Evolutionary conservation across 805 yeast species (phyloP).

Genomic region (Yarrowia sp.): DNA sequence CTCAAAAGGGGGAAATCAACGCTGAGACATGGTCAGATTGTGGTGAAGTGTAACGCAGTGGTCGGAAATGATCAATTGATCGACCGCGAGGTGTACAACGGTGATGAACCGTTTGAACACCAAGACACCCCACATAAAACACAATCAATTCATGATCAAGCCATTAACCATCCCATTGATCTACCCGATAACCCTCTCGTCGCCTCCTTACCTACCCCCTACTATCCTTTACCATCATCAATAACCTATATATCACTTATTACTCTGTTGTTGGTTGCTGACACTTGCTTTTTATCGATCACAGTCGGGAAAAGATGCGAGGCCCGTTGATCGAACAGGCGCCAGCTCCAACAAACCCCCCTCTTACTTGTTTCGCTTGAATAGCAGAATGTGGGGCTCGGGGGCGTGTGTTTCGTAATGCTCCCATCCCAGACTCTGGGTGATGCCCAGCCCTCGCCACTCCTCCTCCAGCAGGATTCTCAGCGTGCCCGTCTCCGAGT

Average conservation of each 20-base stretch:
- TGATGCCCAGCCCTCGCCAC: slow-evolving; percentile 98
- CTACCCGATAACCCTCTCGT: too few species aligned
- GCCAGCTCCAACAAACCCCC: not conserved
- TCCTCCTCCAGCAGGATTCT: slow-evolving; percentile 92
- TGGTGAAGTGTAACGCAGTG: too few species aligned
- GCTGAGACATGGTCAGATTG: slow-evolving; percentile 12
- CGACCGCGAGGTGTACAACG: too few species aligned
- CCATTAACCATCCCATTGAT: too few species aligned
- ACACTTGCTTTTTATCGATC: not conserved
- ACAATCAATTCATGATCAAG: not conserved
- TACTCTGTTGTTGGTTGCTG: slow-evolving; percentile 6
- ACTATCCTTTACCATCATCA: slow-evolving; percentile 30
- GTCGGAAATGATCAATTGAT: not conserved
- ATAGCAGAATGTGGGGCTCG: slow-evolving; percentile 93
- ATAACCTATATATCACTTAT: slow-evolving; percentile 33
- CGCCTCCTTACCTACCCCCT: too few species aligned
- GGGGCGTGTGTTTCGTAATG: slow-evolving; percentile 99
- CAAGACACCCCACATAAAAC: not conserved
- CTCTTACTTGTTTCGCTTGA: slow-evolving; percentile 55
- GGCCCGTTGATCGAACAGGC: not conserved
- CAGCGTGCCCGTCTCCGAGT: slow-evolving; percentile 90
- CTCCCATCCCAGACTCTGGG: slow-evolving; percentile 97
- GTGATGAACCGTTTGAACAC: too few species aligned
- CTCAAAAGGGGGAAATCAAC: not conserved
- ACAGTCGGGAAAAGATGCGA: slow-evolving; percentile 28